Percentiles rank a stretch among this genome's conserved stretches.
phyloP scores from a whole-genome alignment of 768 basidiomycete genomes.

The Leccinellum luteum region DNA sequence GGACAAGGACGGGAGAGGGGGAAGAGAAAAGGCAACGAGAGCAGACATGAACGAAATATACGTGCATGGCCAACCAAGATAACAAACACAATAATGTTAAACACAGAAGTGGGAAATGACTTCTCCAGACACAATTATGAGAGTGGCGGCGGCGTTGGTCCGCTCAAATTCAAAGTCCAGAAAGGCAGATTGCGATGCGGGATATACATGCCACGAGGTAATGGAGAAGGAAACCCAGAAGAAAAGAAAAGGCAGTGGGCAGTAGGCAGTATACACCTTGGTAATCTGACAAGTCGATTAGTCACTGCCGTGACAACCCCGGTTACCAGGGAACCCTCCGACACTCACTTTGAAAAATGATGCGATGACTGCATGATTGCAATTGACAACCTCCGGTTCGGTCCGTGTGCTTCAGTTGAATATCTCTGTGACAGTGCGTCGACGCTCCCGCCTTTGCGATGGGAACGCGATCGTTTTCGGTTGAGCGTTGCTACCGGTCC shows the following conservation, averaged over 20 bases:
- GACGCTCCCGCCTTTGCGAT: constrained; percentile 39
- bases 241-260: constrained; percentile 8
- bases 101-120: constrained; percentile 18
- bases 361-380: constrained; percentile 2
- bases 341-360: constrained; percentile 19
- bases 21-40: not conserved
- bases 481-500: constrained; percentile 34
- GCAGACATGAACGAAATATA: constrained; percentile 17
- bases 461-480: constrained; percentile 35
- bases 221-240: not conserved
- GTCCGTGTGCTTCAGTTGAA: constrained; percentile 27
- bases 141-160: constrained; percentile 12
- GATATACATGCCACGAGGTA: not conserved
- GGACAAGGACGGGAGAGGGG: not conserved
- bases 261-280: constrained; percentile 18
- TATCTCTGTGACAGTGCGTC: constrained; percentile 51
- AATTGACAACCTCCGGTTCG: constrained; percentile 7
- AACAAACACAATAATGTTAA: constrained; percentile 32
- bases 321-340: not conserved
- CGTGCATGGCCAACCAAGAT: constrained; percentile 28
- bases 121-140: not conserved
- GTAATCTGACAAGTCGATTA: not conserved
- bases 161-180: constrained; percentile 15
- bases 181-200: not conserved
- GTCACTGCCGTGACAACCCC: not conserved